phyloP scores from a whole-genome alignment of 331 rosid genomes.

The Malus hybrid region DNA sequence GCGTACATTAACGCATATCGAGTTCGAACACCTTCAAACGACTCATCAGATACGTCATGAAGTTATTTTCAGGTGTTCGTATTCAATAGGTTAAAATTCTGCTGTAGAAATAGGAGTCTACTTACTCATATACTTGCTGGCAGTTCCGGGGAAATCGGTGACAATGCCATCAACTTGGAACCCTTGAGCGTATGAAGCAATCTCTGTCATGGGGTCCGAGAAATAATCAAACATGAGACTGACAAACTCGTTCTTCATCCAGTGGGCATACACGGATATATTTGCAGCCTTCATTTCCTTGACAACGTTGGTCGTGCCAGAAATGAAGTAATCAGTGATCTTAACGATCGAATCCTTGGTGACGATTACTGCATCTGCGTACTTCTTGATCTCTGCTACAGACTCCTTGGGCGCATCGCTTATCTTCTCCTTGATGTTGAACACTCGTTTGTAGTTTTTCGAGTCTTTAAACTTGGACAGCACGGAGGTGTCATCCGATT shows the following conservation, averaged over 20 bases:
- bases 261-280: slow-evolving; percentile 40
- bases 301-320: slow-evolving; percentile 29
- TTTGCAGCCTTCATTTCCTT: slow-evolving; percentile 50
- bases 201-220: slow-evolving; percentile 57
- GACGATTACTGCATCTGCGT: slow-evolving; percentile 54
- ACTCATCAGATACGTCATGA: neutral
- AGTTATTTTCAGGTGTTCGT: neutral
- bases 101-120: too few relatives aligned
- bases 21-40: neutral
- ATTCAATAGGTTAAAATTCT: neutral
- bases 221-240: slow-evolving; percentile 57
- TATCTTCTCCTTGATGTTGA: slow-evolving; percentile 19
- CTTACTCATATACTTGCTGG: slow-evolving; percentile 62
- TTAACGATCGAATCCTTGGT: slow-evolving; percentile 18
- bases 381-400: slow-evolving; percentile 54
- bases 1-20: neutral
- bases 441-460: slow-evolving; percentile 52
- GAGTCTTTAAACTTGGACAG: slow-evolving; percentile 50
- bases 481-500: slow-evolving; percentile 74
- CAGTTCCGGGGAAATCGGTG: slow-evolving; percentile 76
- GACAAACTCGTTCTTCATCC: slow-evolving; percentile 52
- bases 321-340: slow-evolving; percentile 14
- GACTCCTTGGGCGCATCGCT: slow-evolving; percentile 35
- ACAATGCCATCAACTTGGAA: slow-evolving; percentile 58
- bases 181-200: slow-evolving; percentile 40